These are phyloP conservation scores for Xylaria multiplex DNA, from an alignment of 2,329 filamentous ascomycete species.

Conservation along the genomic window DNA sequence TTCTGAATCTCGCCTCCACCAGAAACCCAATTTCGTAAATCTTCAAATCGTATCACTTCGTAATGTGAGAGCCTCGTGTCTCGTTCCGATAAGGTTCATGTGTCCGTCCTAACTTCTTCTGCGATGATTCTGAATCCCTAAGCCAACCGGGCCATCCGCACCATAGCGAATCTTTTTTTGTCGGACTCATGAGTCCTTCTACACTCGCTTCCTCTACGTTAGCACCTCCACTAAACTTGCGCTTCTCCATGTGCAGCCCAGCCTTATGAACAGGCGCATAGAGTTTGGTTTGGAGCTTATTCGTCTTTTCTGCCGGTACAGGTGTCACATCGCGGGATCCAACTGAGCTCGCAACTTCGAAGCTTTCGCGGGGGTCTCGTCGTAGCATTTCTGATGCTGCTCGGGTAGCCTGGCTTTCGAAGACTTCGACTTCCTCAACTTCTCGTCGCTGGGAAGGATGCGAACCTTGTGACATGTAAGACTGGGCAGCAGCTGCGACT, in stretches of 20 bases:
- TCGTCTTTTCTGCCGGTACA: slow-evolving; percentile 57
- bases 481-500: slow-evolving; percentile 59
- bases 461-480: slow-evolving; percentile 49
- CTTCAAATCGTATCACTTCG: slow-evolving; percentile 30
- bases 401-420: slow-evolving; percentile 80
- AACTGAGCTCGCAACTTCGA: slow-evolving; percentile 59
- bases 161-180: slow-evolving; percentile 63
- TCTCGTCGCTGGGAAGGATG: slow-evolving; percentile 47
- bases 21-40: slow-evolving; percentile 28
- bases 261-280: slow-evolving; percentile 58
- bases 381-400: slow-evolving; percentile 80
- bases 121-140: slow-evolving; percentile 59
- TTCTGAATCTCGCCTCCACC: background rate
- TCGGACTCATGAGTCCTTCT: slow-evolving; percentile 56
- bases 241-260: slow-evolving; percentile 56
- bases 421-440: slow-evolving; percentile 69
- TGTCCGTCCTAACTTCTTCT: slow-evolving; percentile 20
- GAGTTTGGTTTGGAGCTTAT: slow-evolving; percentile 62
- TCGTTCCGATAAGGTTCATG: background rate
- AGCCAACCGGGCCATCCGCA: slow-evolving; percentile 56
- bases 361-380: slow-evolving; percentile 63
- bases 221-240: slow-evolving; percentile 57
- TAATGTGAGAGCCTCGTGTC: slow-evolving; percentile 15
- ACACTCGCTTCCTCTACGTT: slow-evolving; percentile 47
- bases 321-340: slow-evolving; percentile 58